Base-by-base conservation (phyloP, 352 stramenopile species). In the Bremia lactucae region DNA sequence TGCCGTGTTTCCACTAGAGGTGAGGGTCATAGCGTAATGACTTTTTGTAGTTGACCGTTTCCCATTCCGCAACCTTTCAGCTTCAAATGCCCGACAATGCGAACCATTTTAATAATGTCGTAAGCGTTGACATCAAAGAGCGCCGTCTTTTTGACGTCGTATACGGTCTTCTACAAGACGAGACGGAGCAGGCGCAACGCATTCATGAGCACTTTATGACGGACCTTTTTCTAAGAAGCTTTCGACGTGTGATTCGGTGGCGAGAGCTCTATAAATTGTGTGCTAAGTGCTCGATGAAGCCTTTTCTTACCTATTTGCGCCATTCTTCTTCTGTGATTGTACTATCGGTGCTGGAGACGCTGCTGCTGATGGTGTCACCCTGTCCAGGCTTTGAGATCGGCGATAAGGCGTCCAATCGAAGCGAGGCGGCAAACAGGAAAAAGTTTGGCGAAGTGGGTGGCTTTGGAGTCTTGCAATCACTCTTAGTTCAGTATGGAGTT, bases 221-320 rank as follows among this genome's bases (percentile, higher is more conserved):
- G 24, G 68, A 75, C 28, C 53, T 85, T 15, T 50, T 84, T 26
- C 51, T 92, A 28, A 69, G 61, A 25, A 81, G 49, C 33, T 86
- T 89, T 54, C 72, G 76, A 28, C 76, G 76, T 13, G 55, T 92
- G 26, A 83, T 92, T 36, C 47, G 68, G 33, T 92, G 74, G 76
- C 58, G 74, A 21, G 76, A 92, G 39, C 72, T 92, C 38, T 85
- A 89, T 44, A 77, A 73, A 22, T 49, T 89, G 14, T 81, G 75
- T 33, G 71, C 71, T 41, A 89, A 87, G 55, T 89, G 72, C 56
- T 84, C 74, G 13, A 70, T 87, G 52, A 89, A 87, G 52, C 79
- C 79, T 7, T 83, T 92, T 31, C 58, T 92, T 20, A 69, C 65
- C 41, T 92, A 72, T 44, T 26, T 61, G 8, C 47, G 83, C 62